phyloP scores from a whole-genome alignment of 768 basidiomycete genomes.

The Flagelloscypha sp. region DNA sequence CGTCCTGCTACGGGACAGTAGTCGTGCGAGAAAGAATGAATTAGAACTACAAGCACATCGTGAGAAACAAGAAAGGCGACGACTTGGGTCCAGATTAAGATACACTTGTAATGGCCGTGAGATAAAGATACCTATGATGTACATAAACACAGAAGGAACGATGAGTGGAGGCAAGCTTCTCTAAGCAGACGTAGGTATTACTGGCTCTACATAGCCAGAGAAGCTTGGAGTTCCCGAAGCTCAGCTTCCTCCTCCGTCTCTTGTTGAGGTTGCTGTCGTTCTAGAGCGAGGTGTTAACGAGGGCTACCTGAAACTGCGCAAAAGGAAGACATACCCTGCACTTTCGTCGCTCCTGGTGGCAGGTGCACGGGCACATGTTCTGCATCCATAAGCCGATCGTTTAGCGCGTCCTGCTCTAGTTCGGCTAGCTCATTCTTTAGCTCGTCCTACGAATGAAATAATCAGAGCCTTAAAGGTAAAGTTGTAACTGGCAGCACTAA shows the following conservation, averaged over 20 bases:
- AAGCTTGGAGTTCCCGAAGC: slow-evolving; percentile 82
- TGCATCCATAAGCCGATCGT: slow-evolving; percentile 76
- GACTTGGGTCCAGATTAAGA: too few relatives aligned
- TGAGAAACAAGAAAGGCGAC: neutral
- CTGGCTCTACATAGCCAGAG: slow-evolving; percentile 62
- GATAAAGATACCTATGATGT: too few relatives aligned
- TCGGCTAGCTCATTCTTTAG: slow-evolving; percentile 75
- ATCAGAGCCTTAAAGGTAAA: slow-evolving; percentile 4
- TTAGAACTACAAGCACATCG: too few relatives aligned
- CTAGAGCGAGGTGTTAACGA: slow-evolving; percentile 10
- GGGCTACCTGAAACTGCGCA: slow-evolving; percentile 1
- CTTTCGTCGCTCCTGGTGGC: slow-evolving; percentile 54
- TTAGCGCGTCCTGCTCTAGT: slow-evolving; percentile 82
- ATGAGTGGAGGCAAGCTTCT: neutral
- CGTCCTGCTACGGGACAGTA: too few relatives aligned
- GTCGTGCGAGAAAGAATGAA: too few relatives aligned
- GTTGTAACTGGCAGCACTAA: slow-evolving; percentile 24
- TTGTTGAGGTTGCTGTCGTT: slow-evolving; percentile 40
- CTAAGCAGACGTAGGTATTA: neutral
- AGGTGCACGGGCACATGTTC: slow-evolving; percentile 85
- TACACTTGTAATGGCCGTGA: too few relatives aligned
- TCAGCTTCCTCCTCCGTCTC: slow-evolving; percentile 91
- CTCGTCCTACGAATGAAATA: slow-evolving; percentile 47
- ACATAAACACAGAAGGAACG: too few relatives aligned
- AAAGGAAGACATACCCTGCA: slow-evolving; percentile 31